Conservation (phyloP, 345 rosid genomes). For the Murraya koenigii region DNA sequence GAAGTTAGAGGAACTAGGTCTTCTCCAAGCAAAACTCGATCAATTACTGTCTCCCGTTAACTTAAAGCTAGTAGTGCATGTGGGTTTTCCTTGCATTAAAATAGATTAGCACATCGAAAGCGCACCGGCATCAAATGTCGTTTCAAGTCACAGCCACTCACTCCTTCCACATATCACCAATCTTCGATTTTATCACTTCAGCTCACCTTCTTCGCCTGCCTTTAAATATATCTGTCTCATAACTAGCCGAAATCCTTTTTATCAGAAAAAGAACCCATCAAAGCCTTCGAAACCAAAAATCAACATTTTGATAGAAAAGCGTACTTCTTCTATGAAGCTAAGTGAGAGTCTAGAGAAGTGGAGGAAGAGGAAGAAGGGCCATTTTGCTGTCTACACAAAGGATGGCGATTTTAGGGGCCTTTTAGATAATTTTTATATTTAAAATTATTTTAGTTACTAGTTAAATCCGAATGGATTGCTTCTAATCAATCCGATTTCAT, state of each 20-base stretch:
- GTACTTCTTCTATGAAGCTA: conserved; percentile 27
- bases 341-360: conserved; percentile 39
- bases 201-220: background rate
- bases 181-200: background rate
- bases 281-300: too few species aligned
- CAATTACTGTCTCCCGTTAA: background rate
- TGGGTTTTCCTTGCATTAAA: background rate
- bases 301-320: conserved; percentile 12
- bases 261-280: background rate
- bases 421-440: too few species aligned
- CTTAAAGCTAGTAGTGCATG: background rate
- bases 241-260: background rate
- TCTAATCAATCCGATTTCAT: too few species aligned
- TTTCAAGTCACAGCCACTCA: background rate
- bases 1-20: background rate
- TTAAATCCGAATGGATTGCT: too few species aligned
- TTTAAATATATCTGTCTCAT: background rate
- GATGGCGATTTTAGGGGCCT: too few species aligned
- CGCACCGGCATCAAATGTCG: background rate
- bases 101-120: background rate
- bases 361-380: conserved; percentile 46
- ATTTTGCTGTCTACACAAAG: conserved; percentile 48
- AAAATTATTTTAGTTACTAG: too few species aligned
- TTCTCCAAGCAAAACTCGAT: background rate
- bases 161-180: conserved; percentile 2